Conservation (phyloP, 768 basidiomycete species). For the Auricularia sp. region DNA sequence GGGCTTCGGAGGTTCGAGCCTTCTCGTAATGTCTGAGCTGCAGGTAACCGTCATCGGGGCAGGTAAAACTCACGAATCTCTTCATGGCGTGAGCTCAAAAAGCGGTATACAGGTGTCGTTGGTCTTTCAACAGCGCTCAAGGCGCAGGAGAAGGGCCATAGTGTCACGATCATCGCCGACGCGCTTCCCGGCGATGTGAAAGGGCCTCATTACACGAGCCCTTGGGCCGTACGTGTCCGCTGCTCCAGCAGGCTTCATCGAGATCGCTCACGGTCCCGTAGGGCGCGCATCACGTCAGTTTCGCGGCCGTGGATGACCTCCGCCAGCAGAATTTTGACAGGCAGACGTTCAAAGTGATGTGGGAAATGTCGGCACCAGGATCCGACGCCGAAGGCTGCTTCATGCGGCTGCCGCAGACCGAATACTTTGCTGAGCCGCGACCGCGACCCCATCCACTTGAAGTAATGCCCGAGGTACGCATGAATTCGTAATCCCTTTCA, state of each 20-base stretch:
- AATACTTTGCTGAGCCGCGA: conserved; percentile 39
- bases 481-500: neutral
- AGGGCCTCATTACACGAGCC: conserved; percentile 63
- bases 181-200: conserved; percentile 62
- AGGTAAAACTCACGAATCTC: too few relatives aligned
- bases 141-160: conserved; percentile 55
- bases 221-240: conserved; percentile 58
- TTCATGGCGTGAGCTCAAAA: too few relatives aligned
- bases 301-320: conserved; percentile 34
- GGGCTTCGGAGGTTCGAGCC: too few relatives aligned
- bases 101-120: conserved; percentile 45
- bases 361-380: conserved; percentile 50
- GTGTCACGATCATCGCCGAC: conserved; percentile 65
- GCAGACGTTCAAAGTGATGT: conserved; percentile 67
- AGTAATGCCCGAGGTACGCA: conserved; percentile 24
- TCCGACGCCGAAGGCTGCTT: conserved; percentile 50
- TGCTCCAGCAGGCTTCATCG: neutral
- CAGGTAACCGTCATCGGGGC: too few relatives aligned
- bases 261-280: conserved; percentile 15
- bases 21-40: too few relatives aligned
- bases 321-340: conserved; percentile 55
- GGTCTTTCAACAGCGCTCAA: conserved; percentile 68
- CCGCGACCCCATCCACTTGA: conserved; percentile 27
- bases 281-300: conserved; percentile 75
- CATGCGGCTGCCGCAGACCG: conserved; percentile 50